Percentiles rank a stretch among this genome's conserved stretches.
Conservation (phyloP, 257 asterid genomes). For the Solanum peruvianum region DNA sequence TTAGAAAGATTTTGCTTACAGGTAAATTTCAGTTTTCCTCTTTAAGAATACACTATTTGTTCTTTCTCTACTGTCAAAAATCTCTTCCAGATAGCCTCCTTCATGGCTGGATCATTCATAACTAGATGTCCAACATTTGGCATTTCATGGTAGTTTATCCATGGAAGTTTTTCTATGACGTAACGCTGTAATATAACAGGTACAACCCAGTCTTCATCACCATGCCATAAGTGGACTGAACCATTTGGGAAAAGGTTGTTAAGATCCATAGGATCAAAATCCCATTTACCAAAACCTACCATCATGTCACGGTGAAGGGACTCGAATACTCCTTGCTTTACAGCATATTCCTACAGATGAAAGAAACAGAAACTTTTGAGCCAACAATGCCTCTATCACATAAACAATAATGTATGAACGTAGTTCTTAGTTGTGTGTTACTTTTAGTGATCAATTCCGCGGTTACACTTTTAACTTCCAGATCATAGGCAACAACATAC, state of each 20-base stretch:
- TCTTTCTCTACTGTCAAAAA: conserved; percentile 23
- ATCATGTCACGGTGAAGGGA: conserved; percentile 39
- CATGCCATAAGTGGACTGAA: conserved; percentile 45
- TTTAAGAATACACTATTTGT: neutral
- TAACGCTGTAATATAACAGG: conserved; percentile 33
- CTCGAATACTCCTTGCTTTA: conserved; percentile 33
- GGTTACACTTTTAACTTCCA: neutral
- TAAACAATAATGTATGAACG: neutral
- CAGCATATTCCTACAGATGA: conserved; percentile 19
- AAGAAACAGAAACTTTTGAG: conserved; percentile 1
- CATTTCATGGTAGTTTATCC: conserved; percentile 11
- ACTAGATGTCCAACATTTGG: neutral
- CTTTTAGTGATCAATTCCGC: neutral
- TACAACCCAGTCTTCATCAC: conserved; percentile 34
- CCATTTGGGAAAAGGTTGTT: conserved; percentile 18
- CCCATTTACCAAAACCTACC: conserved; percentile 43
- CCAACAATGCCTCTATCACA: neutral
- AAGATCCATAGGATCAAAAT: conserved; percentile 37
- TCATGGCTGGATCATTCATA: neutral
- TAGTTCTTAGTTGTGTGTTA: neutral
- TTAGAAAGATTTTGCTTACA: neutral
- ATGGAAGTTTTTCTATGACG: conserved; percentile 31
- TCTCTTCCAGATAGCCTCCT: conserved; percentile 30
- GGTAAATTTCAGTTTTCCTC: neutral
- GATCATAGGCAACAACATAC: neutral